Evolutionary conservation across 208 protist species (phyloP), one percentile per base, ranked within the genome.

Genomic region (Naegleria gruberi): DNA sequence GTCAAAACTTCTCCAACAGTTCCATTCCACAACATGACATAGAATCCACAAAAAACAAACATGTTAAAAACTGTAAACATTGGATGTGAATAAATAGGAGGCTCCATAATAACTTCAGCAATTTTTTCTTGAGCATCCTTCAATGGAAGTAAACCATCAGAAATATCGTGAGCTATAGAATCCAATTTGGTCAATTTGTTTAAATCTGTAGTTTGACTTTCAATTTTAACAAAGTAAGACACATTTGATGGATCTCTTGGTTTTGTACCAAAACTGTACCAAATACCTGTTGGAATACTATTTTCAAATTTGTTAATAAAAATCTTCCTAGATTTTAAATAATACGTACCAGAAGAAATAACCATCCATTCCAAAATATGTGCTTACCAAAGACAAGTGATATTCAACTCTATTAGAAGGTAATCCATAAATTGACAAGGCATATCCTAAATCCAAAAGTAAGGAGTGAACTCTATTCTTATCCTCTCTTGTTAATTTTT

Each of bases 351-450:
- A 86, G n/a, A 55, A 87, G 26, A 55, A 55, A 34, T 46, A 42
- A 40, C 83, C 41, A 87, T 45, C 34, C 83, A 87, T 34, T 40
- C 43, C 83, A 55, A 42, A 87, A 87, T 87, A 87, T 42, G 23
- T 87, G 5, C 19, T 40, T 2, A 87, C 83, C n/a, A 55, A 34
- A 5, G 83, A 23, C n/a, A 87, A 87, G 42, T 87, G 41, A 15
- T 45, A 55, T 55, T 87, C 83, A 1, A 87, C 19, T 55, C 83
- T 46, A 23, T 55, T 30, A 55, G 43, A 37, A 55, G 43, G 41
- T 17, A 55, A 23, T 4, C 83, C 83, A 41, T 87, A 87, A 41
- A 87, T 87, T n/a, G 43, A 41, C 4, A 87, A 17, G 4, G 83
- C 83, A 87, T 87, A 87, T 3, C 83, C 83, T 17, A 87, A 55